Evolutionary conservation across 371 early-diverging fungal species (phyloP).

Genomic region (Mortierella sp.): DNA sequence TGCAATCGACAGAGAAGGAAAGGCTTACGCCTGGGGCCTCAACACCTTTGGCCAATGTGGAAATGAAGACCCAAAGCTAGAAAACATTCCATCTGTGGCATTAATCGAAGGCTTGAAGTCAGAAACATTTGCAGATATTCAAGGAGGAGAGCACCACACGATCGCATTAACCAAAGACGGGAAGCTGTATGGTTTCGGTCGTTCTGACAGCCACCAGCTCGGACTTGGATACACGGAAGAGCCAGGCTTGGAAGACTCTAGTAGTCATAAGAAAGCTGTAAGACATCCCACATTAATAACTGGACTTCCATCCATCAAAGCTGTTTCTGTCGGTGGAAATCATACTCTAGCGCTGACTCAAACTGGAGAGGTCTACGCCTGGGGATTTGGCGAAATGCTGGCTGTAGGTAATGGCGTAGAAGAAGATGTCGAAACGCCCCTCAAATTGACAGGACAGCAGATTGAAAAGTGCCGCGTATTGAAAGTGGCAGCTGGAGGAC

Average conservation of each 20-base stretch:
- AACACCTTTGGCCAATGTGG: constrained; percentile 97
- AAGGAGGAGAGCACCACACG: constrained; percentile 93
- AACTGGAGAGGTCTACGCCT: constrained; percentile 85
- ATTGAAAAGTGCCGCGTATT: constrained; percentile 59
- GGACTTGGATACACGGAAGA: constrained; percentile 79
- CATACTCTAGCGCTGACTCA: constrained; percentile 83
- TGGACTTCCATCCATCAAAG: constrained; percentile 61
- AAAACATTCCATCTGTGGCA: constrained; percentile 57
- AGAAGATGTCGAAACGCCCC: constrained; percentile 64
- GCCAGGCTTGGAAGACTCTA: constrained; percentile 46
- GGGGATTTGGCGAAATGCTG: constrained; percentile 92
- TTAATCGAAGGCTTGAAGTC: constrained; percentile 66
- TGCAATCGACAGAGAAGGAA: constrained; percentile 75
- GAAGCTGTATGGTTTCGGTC: constrained; percentile 84
- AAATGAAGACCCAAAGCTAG: constrained; percentile 62
- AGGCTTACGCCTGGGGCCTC: constrained; percentile 91
- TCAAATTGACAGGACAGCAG: constrained; percentile 45
- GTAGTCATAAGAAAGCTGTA: constrained; percentile 70
- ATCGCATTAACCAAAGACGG: constrained; percentile 83
- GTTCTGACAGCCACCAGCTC: constrained; percentile 94
- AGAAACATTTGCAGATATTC: constrained; percentile 62
- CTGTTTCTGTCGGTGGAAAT: constrained; percentile 88
- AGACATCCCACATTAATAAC: constrained; percentile 69
- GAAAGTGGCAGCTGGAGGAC: constrained; percentile 80
- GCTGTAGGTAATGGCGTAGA: constrained; percentile 84